Evolutionary conservation across 2,329 filamentous ascomycete species (phyloP).

Genomic region (Annulohypoxylon truncatum): DNA sequence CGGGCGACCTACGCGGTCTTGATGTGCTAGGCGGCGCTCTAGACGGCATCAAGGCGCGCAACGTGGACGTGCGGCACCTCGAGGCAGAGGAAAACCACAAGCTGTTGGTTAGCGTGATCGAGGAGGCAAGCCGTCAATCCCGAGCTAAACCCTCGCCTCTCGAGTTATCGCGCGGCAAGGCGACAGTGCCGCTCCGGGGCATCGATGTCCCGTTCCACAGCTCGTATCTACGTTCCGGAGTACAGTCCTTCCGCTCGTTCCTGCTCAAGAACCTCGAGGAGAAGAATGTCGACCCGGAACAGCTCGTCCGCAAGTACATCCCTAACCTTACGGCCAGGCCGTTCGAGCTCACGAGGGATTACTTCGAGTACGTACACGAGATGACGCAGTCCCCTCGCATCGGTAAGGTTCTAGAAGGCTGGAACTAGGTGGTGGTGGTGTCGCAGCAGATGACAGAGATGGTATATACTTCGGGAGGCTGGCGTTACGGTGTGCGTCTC

Average conservation of each 20-base stretch:
- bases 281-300: conserved; percentile 42
- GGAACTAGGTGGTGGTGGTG: conserved; percentile 28
- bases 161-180: conserved; percentile 41
- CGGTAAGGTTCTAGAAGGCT: conserved; percentile 39
- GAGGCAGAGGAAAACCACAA: conserved; percentile 18
- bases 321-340: conserved; percentile 52
- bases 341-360: conserved; percentile 46
- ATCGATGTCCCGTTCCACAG: conserved; percentile 52
- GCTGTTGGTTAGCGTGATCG: conserved; percentile 18
- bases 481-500: conserved; percentile 20
- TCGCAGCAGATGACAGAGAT: conserved; percentile 14
- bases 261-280: conserved; percentile 43
- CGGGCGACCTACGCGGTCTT: conserved; percentile 50
- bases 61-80: conserved; percentile 51
- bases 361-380: conserved; percentile 43
- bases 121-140: conserved; percentile 19
- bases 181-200: conserved; percentile 48
- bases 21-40: conserved; percentile 66
- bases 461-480: conserved; percentile 20
- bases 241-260: conserved; percentile 48
- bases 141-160: conserved; percentile 35
- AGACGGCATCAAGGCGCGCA: conserved; percentile 69
- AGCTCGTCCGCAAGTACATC: conserved; percentile 50
- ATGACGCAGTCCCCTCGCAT: conserved; percentile 41
- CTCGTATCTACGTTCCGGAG: conserved; percentile 42